phyloP scores from a whole-genome alignment of 2,329 filamentous ascomycete species.

The Lachnellula subtilissima region DNA sequence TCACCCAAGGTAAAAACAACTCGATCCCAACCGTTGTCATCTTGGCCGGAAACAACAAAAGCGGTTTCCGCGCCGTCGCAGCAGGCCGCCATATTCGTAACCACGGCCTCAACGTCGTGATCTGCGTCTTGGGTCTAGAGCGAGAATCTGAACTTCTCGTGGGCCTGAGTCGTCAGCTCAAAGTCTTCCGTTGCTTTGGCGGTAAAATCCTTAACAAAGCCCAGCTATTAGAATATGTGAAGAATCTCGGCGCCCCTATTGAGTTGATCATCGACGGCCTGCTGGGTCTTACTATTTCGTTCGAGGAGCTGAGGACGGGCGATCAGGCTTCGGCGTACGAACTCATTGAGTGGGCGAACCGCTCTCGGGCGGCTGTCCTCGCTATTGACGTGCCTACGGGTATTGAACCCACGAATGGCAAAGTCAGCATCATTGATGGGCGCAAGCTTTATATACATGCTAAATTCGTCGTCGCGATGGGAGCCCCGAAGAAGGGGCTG shows the following conservation, averaged over 20 bases:
- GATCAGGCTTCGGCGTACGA: slow-evolving; percentile 83
- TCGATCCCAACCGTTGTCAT: slow-evolving; percentile 53
- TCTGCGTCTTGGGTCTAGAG: slow-evolving; percentile 82
- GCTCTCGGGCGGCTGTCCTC: slow-evolving; percentile 74
- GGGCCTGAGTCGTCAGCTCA: slow-evolving; percentile 73
- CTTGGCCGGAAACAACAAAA: slow-evolving; percentile 93
- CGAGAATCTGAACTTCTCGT: slow-evolving; percentile 76
- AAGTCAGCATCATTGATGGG: slow-evolving; percentile 63
- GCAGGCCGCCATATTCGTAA: slow-evolving; percentile 83
- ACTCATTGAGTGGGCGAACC: slow-evolving; percentile 90
- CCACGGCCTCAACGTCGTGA: slow-evolving; percentile 72
- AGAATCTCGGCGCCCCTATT: slow-evolving; percentile 56
- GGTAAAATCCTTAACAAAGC: slow-evolving; percentile 63
- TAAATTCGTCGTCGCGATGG: slow-evolving; percentile 78
- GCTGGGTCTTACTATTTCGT: slow-evolving; percentile 79
- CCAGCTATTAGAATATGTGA: slow-evolving; percentile 58
- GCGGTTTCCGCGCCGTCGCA: slow-evolving; percentile 76
- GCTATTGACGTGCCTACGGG: slow-evolving; percentile 91
- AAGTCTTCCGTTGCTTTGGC: slow-evolving; percentile 78
- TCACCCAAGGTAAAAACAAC: slow-evolving; percentile 34
- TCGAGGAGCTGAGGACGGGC: slow-evolving; percentile 78
- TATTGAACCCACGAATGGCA: slow-evolving; percentile 72
- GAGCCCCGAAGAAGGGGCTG: slow-evolving; percentile 80
- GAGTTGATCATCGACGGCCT: slow-evolving; percentile 86
- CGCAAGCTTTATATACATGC: slow-evolving; percentile 74